phyloP scores from a whole-genome alignment of 495 filamentous ascomycete species.

The Wilcoxina mikolae region DNA sequence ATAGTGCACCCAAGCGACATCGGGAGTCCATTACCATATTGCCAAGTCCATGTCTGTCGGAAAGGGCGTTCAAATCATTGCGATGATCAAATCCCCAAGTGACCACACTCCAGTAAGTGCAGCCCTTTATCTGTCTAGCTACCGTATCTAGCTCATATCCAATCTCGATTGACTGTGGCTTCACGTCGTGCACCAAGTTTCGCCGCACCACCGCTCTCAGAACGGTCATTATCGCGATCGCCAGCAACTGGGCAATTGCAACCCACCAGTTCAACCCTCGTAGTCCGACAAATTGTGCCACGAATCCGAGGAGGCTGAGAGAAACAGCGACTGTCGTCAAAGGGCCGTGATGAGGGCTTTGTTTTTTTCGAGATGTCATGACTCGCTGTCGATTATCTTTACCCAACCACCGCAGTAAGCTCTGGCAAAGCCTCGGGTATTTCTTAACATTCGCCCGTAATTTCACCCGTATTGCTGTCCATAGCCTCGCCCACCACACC shows the following conservation, averaged over 20 bases:
- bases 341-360: background rate
- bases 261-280: constrained; percentile 34
- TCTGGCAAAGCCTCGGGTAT: background rate
- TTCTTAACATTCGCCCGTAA: too few species aligned
- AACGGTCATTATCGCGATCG: constrained; percentile 10
- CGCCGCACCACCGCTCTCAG: constrained; percentile 9
- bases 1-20: constrained; percentile 9
- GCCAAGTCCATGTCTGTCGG: background rate
- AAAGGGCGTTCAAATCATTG: background rate
- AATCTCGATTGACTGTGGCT: background rate
- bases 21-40: background rate
- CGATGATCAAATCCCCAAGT: constrained; percentile 7
- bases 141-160: constrained; percentile 1
- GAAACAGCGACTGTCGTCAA: background rate
- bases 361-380: background rate
- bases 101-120: constrained; percentile 11
- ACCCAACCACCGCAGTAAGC: background rate
- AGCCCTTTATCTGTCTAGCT: background rate
- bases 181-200: background rate
- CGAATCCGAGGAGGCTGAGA: constrained; percentile 29
- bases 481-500: too few species aligned
- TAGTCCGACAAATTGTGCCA: constrained; percentile 38
- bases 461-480: too few species aligned
- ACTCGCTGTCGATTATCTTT: background rate
- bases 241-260: constrained; percentile 11